A percentile compares a stretch with the other conserved stretches of the same genome.
These are phyloP conservation scores for Penicillium malachiteum DNA, from an alignment of 495 filamentous ascomycete genomes.

Conservation along the genomic window DNA sequence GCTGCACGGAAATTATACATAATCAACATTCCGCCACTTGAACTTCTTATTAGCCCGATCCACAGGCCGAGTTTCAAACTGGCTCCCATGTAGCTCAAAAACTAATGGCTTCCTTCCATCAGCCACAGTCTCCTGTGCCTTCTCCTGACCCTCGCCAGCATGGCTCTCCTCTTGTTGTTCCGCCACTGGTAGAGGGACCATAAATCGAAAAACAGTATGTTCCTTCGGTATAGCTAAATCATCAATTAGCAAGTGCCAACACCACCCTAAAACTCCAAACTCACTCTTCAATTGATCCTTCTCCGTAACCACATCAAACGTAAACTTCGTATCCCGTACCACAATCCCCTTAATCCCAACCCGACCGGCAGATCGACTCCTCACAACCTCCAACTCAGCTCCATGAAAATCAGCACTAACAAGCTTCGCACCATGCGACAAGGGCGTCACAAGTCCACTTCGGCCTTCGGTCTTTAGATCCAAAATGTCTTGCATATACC, in stretches of 20 bases:
- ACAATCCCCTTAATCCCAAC: slow-evolving; percentile 87
- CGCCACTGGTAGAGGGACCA: slow-evolving; percentile 52
- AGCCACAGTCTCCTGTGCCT: slow-evolving; percentile 2
- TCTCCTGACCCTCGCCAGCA: background rate
- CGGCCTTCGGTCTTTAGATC: slow-evolving; percentile 38
- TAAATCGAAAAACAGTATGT: slow-evolving; percentile 79
- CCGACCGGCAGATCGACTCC: slow-evolving; percentile 73
- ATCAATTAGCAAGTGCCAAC: slow-evolving; percentile 3
- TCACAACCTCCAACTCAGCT: slow-evolving; percentile 77
- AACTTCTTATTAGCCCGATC: slow-evolving; percentile 91
- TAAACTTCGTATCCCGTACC: slow-evolving; percentile 80
- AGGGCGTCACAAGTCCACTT: slow-evolving; percentile 47
- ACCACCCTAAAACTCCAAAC: slow-evolving; percentile 16
- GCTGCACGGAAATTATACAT: slow-evolving; percentile 49
- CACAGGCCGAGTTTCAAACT: slow-evolving; percentile 77
- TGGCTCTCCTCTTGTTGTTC: slow-evolving; percentile 11
- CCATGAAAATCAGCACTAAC: slow-evolving; percentile 88
- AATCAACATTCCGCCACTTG: slow-evolving; percentile 68
- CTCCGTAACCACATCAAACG: slow-evolving; percentile 78
- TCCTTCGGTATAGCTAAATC: slow-evolving; percentile 78
- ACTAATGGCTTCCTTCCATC: slow-evolving; percentile 47
- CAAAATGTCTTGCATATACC: slow-evolving; percentile 77
- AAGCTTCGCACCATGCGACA: slow-evolving; percentile 62
- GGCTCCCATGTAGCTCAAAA: slow-evolving; percentile 86
- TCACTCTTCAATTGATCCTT: slow-evolving; percentile 60